Conservation (phyloP, 352 stramenopile genomes). For the Peronosclerospora sorghi region DNA sequence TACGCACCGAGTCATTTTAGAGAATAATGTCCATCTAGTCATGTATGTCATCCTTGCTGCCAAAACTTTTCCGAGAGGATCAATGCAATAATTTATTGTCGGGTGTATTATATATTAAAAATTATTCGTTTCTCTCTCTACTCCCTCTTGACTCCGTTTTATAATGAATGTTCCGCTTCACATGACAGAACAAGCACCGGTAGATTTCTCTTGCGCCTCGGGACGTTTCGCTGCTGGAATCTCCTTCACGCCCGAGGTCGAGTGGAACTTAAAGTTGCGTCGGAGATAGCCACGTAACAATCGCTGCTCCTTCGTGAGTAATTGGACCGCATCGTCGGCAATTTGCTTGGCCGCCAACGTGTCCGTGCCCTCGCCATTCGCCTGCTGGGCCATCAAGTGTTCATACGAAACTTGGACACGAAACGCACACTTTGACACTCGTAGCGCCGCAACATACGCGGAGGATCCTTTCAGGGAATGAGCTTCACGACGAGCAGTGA, state of each 20-base stretch:
- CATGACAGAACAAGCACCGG: constrained; percentile 16
- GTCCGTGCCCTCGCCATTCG: not conserved
- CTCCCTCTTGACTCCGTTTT: too few relatives aligned
- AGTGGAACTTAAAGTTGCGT: constrained; percentile 68
- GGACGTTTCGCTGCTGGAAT: not conserved
- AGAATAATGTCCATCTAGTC: too few relatives aligned
- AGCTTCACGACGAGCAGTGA: constrained; percentile 43
- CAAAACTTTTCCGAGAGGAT: too few relatives aligned
- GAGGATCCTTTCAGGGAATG: constrained; percentile 78
- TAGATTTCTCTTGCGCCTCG: constrained; percentile 9
- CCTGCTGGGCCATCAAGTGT: constrained; percentile 36
- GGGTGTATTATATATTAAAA: too few relatives aligned
- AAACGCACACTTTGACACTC: constrained; percentile 69
- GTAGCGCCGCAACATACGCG: constrained; percentile 66
- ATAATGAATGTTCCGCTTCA: not conserved
- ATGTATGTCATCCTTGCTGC: too few relatives aligned
- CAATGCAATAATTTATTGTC: too few relatives aligned
- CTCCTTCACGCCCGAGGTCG: not conserved
- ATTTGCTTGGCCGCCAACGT: constrained; percentile 10
- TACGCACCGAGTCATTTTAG: too few relatives aligned
- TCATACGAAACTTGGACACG: constrained; percentile 69
- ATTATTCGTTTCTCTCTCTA: too few relatives aligned
- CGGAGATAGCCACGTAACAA: constrained; percentile 61
- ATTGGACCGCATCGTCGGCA: constrained; percentile 14
- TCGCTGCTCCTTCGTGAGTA: constrained; percentile 59